Base-by-base conservation (phyloP, 2,329 filamentous ascomycete species). In the Pseudogymnoascus sp. region DNA sequence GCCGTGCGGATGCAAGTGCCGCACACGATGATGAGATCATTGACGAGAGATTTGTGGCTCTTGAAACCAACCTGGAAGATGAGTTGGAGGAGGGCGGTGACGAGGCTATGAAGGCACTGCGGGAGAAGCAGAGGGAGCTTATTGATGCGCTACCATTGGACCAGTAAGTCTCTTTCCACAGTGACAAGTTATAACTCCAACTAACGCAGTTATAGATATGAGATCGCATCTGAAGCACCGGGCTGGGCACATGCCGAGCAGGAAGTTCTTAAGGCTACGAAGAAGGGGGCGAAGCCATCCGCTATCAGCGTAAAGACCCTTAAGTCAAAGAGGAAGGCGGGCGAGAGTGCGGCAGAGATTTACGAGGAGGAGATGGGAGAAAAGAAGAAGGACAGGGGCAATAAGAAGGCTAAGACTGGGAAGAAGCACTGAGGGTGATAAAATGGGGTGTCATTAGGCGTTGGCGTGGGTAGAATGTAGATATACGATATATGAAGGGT, bases 141-240 rank as follows among this genome's bases (percentile, higher is more conserved):
- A 96, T 97, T 71, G 90, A 97, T 78, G 89, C 92, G 66, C 79
- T 97, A 66, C 93, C 93, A 50, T 81, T 97, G 61, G 91, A 96
- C 71, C 88, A 90, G 85, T 93, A 82, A 83, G 88, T 77, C 63
- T 46, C 63, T 62, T 59, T 16, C 18, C 53, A 60, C 16, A 23
- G 14, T n/a, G 5, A 18, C 5, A 16, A 36, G 11, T 50, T 37
- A 11, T 23, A 60, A 61, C 62, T 67, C 16, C 40, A 38, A 38
- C 59, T 69, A 62, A 70, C 60, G 71, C 75, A 69, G 12, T n/a
- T 21, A 6, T 60, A 87, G 85, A 69, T 89, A 87, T 69, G 86
- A 89, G 72, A 83, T 89, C 40, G 85, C 87, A 60, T 84, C 80
- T 46, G 81, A 84, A 36, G 81, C 80, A 0, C 81, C 83, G 0